Evolutionary conservation across 148 eudicot genomes (phyloP).

Genomic region (Hydrangea macrophylla): DNA sequence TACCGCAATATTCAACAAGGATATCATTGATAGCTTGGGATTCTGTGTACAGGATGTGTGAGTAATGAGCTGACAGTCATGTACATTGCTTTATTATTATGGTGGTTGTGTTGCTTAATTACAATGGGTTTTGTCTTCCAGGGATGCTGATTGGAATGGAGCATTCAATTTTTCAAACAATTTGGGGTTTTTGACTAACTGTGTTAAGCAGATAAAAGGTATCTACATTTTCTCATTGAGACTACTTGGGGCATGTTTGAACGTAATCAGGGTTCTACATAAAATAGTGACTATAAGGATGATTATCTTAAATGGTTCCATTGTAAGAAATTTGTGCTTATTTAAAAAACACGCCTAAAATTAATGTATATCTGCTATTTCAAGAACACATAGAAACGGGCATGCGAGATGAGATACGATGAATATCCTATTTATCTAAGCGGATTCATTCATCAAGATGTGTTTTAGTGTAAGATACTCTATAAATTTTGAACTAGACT

Average conservation of each 20-base stretch:
- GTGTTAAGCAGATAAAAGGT: slow-evolving; percentile 60
- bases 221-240: neutral
- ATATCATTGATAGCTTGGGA: slow-evolving; percentile 46
- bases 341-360: no score
- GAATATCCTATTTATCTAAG: no score
- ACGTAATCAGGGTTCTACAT: neutral
- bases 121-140: slow-evolving; percentile 21
- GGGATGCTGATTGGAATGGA: slow-evolving; percentile 65
- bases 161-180: slow-evolving; percentile 71
- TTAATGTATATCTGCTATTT: no score
- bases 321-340: neutral
- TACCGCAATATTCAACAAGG: slow-evolving; percentile 45
- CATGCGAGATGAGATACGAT: no score
- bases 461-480: no score
- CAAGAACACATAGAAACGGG: no score
- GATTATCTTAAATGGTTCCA: neutral
- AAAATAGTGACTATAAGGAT: neutral
- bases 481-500: no score
- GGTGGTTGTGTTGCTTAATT: neutral
- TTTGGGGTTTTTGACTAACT: slow-evolving; percentile 50
- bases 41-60: slow-evolving; percentile 79
- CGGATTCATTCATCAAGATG: no score
- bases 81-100: neutral
- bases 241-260: neutral
- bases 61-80: slow-evolving; percentile 17